phyloP scores from a whole-genome alignment of 208 protist species.

The Leishmania gerbilli region DNA sequence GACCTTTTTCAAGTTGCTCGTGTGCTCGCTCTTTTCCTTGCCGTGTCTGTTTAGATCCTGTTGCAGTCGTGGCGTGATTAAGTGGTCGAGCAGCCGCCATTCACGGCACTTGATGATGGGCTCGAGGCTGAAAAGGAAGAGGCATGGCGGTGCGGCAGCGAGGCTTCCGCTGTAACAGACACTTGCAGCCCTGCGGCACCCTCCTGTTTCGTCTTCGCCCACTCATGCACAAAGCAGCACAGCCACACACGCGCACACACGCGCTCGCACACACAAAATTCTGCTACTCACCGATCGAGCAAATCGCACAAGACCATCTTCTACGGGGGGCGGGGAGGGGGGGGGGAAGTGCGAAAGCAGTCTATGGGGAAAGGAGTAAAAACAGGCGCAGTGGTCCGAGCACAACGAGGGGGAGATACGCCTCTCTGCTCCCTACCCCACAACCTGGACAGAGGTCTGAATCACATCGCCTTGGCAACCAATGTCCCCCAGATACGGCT shows the following conservation, averaged over 20 bases:
- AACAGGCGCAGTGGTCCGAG: not conserved
- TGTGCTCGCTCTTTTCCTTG: not conserved
- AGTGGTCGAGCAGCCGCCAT: not conserved
- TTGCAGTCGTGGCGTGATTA: not conserved
- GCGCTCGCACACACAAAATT: not conserved
- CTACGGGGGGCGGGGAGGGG: not conserved
- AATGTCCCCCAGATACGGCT: slow-evolving; percentile 34
- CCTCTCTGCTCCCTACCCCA: not conserved
- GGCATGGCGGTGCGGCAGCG: not conserved
- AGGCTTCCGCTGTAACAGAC: not conserved
- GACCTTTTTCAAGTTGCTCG: not conserved
- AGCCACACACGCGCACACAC: not conserved
- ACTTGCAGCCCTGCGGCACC: not conserved
- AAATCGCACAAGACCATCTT: not conserved
- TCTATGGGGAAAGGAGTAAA: not conserved
- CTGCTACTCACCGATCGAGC: not conserved
- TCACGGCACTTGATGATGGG: not conserved
- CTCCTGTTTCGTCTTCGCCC: not conserved
- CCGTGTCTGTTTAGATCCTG: not conserved
- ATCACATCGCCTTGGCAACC: slow-evolving; percentile 11
- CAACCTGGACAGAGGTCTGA: not conserved
- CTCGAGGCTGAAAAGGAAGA: not conserved
- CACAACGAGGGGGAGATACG: not conserved
- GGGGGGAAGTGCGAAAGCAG: not conserved
- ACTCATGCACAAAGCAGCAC: not conserved